Evolutionary conservation across 1,284 basidiomycete species (phyloP).

Genomic region (Microbotryum silenes-acaulis): DNA sequence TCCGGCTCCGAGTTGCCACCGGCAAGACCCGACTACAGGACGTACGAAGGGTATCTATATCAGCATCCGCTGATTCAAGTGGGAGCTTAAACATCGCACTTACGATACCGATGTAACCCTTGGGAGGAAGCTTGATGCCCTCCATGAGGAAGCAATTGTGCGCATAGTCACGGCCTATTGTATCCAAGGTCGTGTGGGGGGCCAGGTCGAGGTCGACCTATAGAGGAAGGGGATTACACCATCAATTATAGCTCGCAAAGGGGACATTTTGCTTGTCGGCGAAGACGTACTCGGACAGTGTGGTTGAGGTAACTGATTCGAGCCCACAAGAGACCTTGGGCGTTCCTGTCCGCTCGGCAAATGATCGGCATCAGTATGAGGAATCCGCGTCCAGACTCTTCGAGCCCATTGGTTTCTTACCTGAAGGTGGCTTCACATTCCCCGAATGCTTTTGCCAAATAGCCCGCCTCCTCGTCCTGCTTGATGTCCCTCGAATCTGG

Average conservation of each 20-base stretch:
- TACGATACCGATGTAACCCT: constrained; percentile 31
- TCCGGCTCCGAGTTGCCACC: constrained; percentile 36
- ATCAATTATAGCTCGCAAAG: background rate
- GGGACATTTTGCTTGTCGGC: background rate
- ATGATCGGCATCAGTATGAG: no score
- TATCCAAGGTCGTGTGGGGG: constrained; percentile 36
- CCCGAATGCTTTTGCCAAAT: constrained; percentile 33
- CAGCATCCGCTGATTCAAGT: no score
- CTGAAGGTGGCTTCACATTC: constrained; percentile 32
- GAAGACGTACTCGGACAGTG: constrained; percentile 29
- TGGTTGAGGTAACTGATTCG: constrained; percentile 34
- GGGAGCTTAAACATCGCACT: no score
- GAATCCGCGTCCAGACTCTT: no score
- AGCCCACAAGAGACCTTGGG: constrained; percentile 37
- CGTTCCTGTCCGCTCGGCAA: constrained; percentile 27
- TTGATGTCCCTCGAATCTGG: constrained; percentile 16
- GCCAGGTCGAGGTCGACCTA: constrained; percentile 37
- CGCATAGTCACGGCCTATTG: constrained; percentile 34
- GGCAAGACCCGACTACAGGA: constrained; percentile 29
- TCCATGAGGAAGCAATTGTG: constrained; percentile 37
- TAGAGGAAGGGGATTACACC: no score
- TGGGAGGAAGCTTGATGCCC: constrained; percentile 30
- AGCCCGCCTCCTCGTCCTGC: constrained; percentile 33
- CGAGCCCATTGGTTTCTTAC: background rate
- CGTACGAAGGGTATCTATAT: no score